Conservation (phyloP, 495 filamentous ascomycete species). For the Tuber microsphaerosporum region DNA sequence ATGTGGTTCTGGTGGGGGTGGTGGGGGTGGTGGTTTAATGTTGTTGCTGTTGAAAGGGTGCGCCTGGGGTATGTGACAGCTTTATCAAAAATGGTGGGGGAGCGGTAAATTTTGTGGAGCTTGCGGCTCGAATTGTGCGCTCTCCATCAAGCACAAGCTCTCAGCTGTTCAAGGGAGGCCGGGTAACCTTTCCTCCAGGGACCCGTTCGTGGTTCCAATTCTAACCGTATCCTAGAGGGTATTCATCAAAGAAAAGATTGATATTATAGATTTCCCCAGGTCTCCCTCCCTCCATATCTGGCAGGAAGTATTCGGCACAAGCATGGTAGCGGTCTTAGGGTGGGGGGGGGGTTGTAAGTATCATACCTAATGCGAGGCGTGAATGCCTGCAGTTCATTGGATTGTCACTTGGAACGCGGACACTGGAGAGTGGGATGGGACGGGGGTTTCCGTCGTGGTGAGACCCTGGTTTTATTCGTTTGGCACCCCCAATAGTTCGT, state of each 20-base stretch:
- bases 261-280: neutral
- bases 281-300: neutral
- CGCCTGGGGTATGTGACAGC: neutral
- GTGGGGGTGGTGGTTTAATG: neutral
- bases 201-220: no score
- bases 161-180: neutral
- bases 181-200: neutral
- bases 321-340: no score
- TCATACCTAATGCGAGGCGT: neutral
- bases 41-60: neutral
- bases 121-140: neutral
- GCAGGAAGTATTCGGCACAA: neutral
- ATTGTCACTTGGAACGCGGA: neutral
- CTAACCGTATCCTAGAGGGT: no score
- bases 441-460: neutral
- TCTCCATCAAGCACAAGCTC: neutral
- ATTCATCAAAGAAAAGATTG: neutral
- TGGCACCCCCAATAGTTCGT: neutral
- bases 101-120: neutral
- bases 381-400: neutral
- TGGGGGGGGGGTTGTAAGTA: no score
- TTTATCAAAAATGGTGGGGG: neutral
- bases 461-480: neutral
- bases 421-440: neutral
- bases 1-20: no score